Evolutionary conservation across 78 protist genomes (phyloP), one percentile per base, ranked within the genome.

Genomic region (Creolimax fragrantissima): DNA sequence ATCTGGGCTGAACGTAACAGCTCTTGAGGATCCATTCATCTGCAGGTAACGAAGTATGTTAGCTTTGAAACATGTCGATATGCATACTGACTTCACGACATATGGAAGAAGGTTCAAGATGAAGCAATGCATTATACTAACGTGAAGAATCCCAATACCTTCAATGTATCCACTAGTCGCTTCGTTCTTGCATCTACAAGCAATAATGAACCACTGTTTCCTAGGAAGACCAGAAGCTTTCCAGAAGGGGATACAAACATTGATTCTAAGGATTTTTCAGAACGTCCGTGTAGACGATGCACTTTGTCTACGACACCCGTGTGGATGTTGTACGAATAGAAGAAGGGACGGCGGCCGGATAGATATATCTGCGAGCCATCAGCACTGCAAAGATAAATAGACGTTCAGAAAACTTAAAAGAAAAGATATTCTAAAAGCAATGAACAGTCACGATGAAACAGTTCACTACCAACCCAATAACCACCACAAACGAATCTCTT

Each of bases 1-100:
- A 47, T 47, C 84, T 35, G 32, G 43, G 17, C 44, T 24, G 85
- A 90, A 90, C 35, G 92, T 43, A 43, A 41, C 85, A 3, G 42
- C 44, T 3, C 85, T 39, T 5, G 39, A 81, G 24, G 66, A 3
- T 5, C 92, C 81, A 88, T 90, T 90, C 92, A 88, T 88, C 86
- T 83, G 86, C 7, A 35, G 35, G 7, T 6, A 35, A 41, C 41
- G 35, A 6, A 58, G 74, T 17, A 58, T 17, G 74, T 58, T 17
- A 58, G 74, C 74, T 58, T n/a, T n/a, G n/a, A n/a, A n/a, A n/a
- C n/a, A n/a, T n/a, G n/a, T n/a, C n/a, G n/a, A n/a, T n/a, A n/a
- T n/a, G n/a, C n/a, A n/a, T n/a, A n/a, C n/a, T n/a, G n/a, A n/a
- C n/a, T n/a, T n/a, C n/a, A n/a, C n/a, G n/a, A n/a, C n/a, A n/a